Evolutionary conservation across 257 asterid genomes (phyloP), one percentile per base, ranked within the genome.

Genomic region (Primulina tabacum): DNA sequence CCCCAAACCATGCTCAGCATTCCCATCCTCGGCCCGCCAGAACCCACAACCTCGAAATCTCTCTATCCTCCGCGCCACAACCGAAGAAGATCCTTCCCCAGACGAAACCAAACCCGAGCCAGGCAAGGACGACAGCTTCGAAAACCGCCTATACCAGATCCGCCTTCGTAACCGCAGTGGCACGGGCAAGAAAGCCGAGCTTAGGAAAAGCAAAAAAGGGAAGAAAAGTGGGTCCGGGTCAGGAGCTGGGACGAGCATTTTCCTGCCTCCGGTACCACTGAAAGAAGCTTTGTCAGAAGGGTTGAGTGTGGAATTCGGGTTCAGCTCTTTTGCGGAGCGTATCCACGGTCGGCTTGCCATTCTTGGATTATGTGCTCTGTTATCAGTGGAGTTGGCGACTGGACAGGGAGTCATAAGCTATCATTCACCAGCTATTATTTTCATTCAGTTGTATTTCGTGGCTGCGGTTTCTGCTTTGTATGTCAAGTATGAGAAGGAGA

Each of bases 381-480:
- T 93, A 7, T 18, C 85, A 77, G 97, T 93, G 82, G 99, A 93
- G 85, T 86, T 90, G 26, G 97, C 96, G 0, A 90, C 97, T 68
- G 97, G 99, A 53, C 76, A 87, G 82, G 73, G 92, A 0, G 99
- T 90, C 71, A 77, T 93, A 5, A 91, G 84, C 34, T 90, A 90
- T 21, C 99, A 93, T n/a, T 76, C 99, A 8, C 96, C 99, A 63
- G 53, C 96, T 4, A 85, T 93, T 69, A 69, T 93, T n/a, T 80
- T 89, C 69, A 67, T 90, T 75, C 99, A 90, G 79, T 60, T 90
- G 21, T 93, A 93, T 40, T 93, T 93, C 60, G 85, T 90, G 79
- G 96, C 99, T n/a, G 92, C 96, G 17, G 87, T 80, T 68, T 76
- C 92, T 52, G 96, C 96, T 2, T 65, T 94, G 78, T 94, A 82